Evolutionary conservation across 257 asterid genomes (phyloP).

Genomic region (Nicotiana attenuata): DNA sequence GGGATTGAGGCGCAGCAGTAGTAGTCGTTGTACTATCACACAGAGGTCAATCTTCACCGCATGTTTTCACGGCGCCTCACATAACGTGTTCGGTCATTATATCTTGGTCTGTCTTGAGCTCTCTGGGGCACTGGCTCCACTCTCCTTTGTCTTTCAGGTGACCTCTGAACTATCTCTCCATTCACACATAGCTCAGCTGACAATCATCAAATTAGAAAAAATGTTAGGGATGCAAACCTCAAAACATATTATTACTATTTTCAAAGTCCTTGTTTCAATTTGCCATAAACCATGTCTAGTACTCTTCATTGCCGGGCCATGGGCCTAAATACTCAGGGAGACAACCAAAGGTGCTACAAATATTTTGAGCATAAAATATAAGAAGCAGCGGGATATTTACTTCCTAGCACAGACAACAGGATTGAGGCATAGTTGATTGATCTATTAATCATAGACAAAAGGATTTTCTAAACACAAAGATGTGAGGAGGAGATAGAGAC

Average conservation of each 20-base stretch:
- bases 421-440: background rate
- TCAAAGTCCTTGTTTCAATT: background rate
- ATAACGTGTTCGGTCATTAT: slow-evolving; percentile 81
- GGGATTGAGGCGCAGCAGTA: background rate
- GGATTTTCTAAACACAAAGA: background rate
- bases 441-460: background rate
- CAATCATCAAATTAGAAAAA: background rate
- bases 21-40: background rate
- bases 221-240: background rate
- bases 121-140: slow-evolving; percentile 94
- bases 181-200: slow-evolving; percentile 84
- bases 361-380: background rate
- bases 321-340: background rate
- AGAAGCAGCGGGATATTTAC: background rate
- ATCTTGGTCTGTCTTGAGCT: slow-evolving; percentile 87
- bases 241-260: background rate
- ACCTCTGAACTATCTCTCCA: slow-evolving; percentile 89
- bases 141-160: slow-evolving; percentile 95
- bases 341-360: background rate
- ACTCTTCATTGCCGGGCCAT: background rate
- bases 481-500: background rate
- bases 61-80: slow-evolving; percentile 72
- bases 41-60: slow-evolving; percentile 29
- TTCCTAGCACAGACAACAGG: background rate
- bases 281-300: background rate